Evolutionary conservation across 2,329 filamentous ascomycete genomes (phyloP).

Genomic region (Phaeoacremonium minimum): DNA sequence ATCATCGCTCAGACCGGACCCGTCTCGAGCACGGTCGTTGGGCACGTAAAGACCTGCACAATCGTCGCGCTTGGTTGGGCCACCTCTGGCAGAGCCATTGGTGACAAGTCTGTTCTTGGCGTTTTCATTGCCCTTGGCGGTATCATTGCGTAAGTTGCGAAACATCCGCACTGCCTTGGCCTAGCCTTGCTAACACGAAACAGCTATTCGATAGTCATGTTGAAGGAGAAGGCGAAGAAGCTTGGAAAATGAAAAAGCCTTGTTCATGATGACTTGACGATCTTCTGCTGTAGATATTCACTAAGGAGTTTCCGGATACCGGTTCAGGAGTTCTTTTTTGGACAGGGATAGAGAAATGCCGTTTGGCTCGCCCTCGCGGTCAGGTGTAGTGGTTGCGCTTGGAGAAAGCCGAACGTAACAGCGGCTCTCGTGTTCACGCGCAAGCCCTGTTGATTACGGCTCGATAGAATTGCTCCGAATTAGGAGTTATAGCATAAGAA

Average conservation of each 20-base stretch:
- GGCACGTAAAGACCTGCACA: conserved; percentile 61
- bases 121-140: conserved; percentile 52
- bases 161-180: no score
- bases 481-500: no score
- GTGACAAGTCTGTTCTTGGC: conserved; percentile 50
- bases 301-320: no score
- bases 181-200: no score
- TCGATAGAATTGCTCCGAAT: no score
- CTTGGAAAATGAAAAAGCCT: conserved; percentile 1
- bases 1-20: conserved; percentile 59
- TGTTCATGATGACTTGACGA: background rate
- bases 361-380: no score
- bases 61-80: conserved; percentile 63
- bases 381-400: no score
- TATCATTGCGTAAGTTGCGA: conserved; percentile 49
- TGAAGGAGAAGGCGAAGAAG: conserved; percentile 31
- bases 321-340: no score
- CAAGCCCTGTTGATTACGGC: no score
- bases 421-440: no score
- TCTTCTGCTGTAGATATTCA: background rate
- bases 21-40: conserved; percentile 62
- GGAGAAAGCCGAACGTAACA: no score
- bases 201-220: conserved; percentile 44
- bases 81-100: conserved; percentile 48
- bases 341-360: no score